Percentiles rank a stretch among this genome's conserved stretches.
These are phyloP conservation scores for Kodamaea restingae DNA, from an alignment of 805 yeast species.

Conservation along the genomic window DNA sequence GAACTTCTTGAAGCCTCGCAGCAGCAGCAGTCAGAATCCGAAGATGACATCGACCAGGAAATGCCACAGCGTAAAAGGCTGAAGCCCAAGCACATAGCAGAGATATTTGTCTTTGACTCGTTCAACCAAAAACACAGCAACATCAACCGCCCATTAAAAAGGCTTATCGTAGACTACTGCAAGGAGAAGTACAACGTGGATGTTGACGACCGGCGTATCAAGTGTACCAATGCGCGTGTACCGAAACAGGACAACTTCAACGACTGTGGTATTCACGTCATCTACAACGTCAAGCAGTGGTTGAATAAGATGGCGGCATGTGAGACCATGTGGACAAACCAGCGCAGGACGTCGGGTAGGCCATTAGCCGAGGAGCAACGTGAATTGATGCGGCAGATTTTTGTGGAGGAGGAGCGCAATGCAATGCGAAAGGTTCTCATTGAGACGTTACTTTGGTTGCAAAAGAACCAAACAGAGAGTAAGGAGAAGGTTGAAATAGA, in stretches of 20 bases:
- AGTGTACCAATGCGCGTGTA: constrained; percentile 49
- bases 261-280: constrained; percentile 93
- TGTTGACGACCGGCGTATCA: constrained; percentile 45
- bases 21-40: neutral
- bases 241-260: constrained; percentile 85
- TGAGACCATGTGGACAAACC: constrained; percentile 43
- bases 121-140: constrained; percentile 55
- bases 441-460: constrained; percentile 9
- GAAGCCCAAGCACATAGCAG: constrained; percentile 19
- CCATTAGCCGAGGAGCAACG: neutral
- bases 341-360: constrained; percentile 5
- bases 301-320: constrained; percentile 47
- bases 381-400: constrained; percentile 14
- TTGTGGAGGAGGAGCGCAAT: constrained; percentile 27
- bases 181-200: constrained; percentile 52
- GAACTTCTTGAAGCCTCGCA: constrained; percentile 18
- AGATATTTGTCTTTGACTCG: constrained; percentile 72
- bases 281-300: constrained; percentile 64
- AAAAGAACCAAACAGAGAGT: neutral
- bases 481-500: constrained; percentile 4
- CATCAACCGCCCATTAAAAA: constrained; percentile 49
- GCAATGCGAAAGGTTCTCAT: constrained; percentile 26
- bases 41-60: neutral
- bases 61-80: constrained; percentile 1
- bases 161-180: constrained; percentile 65